Evolutionary conservation across 2,329 filamentous ascomycete species (phyloP), one percentile per base, ranked within the genome.

Genomic region (Fonsecaea pedrosoi): DNA sequence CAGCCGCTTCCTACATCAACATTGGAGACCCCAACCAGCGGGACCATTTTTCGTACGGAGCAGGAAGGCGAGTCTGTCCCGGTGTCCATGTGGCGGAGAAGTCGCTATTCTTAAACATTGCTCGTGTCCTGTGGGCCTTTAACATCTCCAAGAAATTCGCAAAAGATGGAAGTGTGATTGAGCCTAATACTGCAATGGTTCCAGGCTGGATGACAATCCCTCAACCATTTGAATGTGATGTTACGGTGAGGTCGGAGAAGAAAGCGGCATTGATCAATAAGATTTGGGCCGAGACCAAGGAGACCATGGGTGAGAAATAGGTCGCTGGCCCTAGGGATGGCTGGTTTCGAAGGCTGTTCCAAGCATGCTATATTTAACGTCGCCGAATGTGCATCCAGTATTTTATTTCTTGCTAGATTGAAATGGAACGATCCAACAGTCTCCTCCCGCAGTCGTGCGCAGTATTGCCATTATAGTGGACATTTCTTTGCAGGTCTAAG

Each of bases 1-100:
- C 78, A 0, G 78, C 80, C 2, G 74, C 74, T 0, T 75, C 79
- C 9, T 78, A 79, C 32, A 76, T 79, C 9, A 74, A 74, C 12
- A 71, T 73, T 42, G 69, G 75, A 0, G 73, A 79, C 57, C 72
- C 73, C 2, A 67, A 67, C 55, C 58, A 73, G 25, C 70, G 74
- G 15, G 73, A 76, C 37, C 74, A 77, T 60, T 74, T 71, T 48
- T 67, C 73, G 3, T 78, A 76, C 54, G 76, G 76, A 2, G 69
- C 70, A 1, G 75, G 77, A 0, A 72, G 77, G 9, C 68, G 76
- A 2, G 70, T 77, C 32, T 78, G 76, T 63, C 74, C 76, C 0
- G 76, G 76, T 25, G 61, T 66, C 3, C 75, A 77, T 65, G 66
- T 78, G 13, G 77, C 76, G 0, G 76, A 79, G 60, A 71, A 73